Conservation (phyloP, 2,329 filamentous ascomycete species). For the Fragosphaeria purpurea region DNA sequence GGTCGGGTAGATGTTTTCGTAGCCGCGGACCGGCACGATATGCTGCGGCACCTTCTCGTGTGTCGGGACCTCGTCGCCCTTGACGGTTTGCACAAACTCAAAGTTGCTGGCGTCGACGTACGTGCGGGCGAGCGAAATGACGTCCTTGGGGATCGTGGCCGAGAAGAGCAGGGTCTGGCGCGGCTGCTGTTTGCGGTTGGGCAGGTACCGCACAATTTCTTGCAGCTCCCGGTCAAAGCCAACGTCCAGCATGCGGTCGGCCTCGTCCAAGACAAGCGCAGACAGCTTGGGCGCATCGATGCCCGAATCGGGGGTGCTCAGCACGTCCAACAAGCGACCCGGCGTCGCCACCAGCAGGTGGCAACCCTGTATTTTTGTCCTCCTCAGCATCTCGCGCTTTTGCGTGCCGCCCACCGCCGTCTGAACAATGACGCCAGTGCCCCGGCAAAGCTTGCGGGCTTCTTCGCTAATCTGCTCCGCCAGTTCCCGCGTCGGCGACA, state of each 20-base stretch:
- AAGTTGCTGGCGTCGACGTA: constrained; percentile 74
- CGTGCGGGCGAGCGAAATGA: constrained; percentile 65
- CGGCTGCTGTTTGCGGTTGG: constrained; percentile 49
- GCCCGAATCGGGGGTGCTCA: constrained; percentile 53
- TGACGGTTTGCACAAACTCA: constrained; percentile 83
- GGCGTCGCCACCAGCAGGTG: constrained; percentile 87
- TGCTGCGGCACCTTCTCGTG: constrained; percentile 79
- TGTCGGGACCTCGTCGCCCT: constrained; percentile 70
- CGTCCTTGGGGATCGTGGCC: constrained; percentile 77
- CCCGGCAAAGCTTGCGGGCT: constrained; percentile 54
- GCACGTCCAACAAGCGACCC: constrained; percentile 73
- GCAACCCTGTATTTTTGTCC: constrained; percentile 66
- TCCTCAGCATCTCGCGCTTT: constrained; percentile 57
- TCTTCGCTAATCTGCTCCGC: constrained; percentile 74
- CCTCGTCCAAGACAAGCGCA: constrained; percentile 86
- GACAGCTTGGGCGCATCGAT: constrained; percentile 72
- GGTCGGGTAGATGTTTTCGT: constrained; percentile 67
- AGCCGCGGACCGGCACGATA: constrained; percentile 54
- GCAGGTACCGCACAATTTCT: constrained; percentile 52
- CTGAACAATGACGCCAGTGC: constrained; percentile 57
- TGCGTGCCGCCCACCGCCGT: constrained; percentile 87
- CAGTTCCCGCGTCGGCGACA: constrained; percentile 73
- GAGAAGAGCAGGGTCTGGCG: constrained; percentile 94
- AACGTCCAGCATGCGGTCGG: constrained; percentile 96
- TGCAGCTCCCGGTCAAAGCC: constrained; percentile 62